Conservation (phyloP, 495 filamentous ascomycete genomes). For the Podospora bellae-mahoneyi region DNA sequence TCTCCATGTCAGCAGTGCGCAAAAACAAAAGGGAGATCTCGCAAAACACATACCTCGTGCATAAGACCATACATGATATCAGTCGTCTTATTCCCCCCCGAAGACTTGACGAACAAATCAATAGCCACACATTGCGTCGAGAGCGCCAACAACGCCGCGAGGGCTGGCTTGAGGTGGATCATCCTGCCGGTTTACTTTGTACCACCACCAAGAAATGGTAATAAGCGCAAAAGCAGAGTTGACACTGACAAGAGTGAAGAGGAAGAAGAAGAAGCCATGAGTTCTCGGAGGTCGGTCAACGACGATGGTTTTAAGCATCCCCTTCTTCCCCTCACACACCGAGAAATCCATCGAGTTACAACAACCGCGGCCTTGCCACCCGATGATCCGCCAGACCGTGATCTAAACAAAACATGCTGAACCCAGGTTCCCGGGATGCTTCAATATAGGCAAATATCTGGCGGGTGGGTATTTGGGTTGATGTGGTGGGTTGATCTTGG, state of each 20-base stretch:
- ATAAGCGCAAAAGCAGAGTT: background rate
- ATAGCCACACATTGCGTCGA: constrained; percentile 21
- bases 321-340: background rate
- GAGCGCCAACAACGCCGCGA: background rate
- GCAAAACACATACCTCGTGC: constrained; percentile 35
- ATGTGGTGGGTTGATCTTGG: background rate
- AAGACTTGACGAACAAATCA: constrained; percentile 33
- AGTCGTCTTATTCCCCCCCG: constrained; percentile 38
- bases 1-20: background rate
- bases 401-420: background rate
- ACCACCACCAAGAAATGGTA: background rate
- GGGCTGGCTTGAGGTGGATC: constrained; percentile 6
- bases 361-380: background rate
- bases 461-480: background rate
- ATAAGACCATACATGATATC: constrained; percentile 41
- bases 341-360: background rate
- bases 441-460: background rate
- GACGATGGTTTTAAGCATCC: background rate
- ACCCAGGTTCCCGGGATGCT: background rate
- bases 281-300: background rate
- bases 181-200: background rate
- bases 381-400: background rate
- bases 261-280: background rate
- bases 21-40: background rate
- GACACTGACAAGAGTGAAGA: background rate